Base-by-base conservation (phyloP, 2,329 filamentous ascomycete species). In the Aspergillus amoenus region DNA sequence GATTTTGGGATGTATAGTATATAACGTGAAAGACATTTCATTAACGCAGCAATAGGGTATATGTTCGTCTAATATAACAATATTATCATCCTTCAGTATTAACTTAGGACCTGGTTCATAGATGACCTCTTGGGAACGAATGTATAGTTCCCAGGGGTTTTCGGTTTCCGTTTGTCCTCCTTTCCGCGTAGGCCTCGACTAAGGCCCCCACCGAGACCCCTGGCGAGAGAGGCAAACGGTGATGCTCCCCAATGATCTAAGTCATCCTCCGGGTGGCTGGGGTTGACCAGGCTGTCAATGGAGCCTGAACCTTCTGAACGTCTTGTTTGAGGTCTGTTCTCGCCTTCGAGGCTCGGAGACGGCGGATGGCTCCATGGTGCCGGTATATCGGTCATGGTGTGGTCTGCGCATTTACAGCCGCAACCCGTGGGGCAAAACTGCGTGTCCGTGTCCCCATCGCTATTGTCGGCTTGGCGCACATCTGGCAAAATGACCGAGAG, bases 401-500 rank as follows among this genome's bases (percentile, higher is more conserved):
- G 70, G 17, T 78, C 71, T 3, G 75, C 70, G 62, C 79, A 81
- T 55, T 66, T 68, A 54, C 79, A 81, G 49, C 77, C 79, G 63
- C 79, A 81, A n/a, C 78, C 78, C 12, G 71, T 76, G 6, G 78
- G 75, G 55, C 79, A 81, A 42, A 68, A 63, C 18, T 66, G 67
- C 3, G 67, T 61, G n/a, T 63, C 58, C 12, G 60, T 56, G 18
- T 64, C 57, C 46, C 56, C 43, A 44, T 54, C 58, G 44, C 56
- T 57, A 32, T 58, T 51, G 43, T 64, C 62, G 49, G 64, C 58
- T 18, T 34, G 45, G 1, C 55, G 53, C 51, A 48, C 46, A 5
- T 61, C 56, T 30, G 53, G 42, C 18, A 51, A 57, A 5, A 52
- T 45, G 22, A 57, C 54, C 2, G 63, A 70, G 66, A 79, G 77